Evolutionary conservation across 2,329 filamentous ascomycete species (phyloP).

Genomic region (Aspergillus carbonarius): DNA sequence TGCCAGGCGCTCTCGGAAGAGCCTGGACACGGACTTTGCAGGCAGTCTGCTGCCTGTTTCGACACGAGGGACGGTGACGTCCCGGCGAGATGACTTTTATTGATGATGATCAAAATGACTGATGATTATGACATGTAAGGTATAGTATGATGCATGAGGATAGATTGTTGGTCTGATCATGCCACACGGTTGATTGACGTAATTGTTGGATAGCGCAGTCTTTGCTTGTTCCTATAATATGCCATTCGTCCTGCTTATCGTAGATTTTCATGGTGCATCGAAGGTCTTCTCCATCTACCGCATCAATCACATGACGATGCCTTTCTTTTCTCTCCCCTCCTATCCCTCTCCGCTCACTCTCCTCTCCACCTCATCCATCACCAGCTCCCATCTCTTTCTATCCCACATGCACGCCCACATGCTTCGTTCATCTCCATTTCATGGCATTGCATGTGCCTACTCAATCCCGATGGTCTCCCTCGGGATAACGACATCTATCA

Average conservation of each 20-base stretch:
- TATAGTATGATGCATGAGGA: not conserved
- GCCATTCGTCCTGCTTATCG: no score
- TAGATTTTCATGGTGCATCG: no score
- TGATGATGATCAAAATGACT: not conserved
- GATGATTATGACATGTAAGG: not conserved
- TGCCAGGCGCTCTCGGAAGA: constrained; percentile 22
- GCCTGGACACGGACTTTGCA: constrained; percentile 26
- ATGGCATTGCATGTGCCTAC: not conserved
- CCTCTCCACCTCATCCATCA: not conserved
- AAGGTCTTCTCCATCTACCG: not conserved
- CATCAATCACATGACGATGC: not conserved
- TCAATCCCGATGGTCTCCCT: no score
- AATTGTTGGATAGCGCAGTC: not conserved
- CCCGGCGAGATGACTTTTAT: not conserved
- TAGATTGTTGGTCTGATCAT: not conserved
- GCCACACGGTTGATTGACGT: not conserved
- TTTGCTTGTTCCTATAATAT: no score
- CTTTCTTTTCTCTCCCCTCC: not conserved
- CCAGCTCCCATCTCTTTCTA: not conserved
- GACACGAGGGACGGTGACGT: constrained; percentile 16
- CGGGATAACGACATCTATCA: not conserved
- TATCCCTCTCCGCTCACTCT: not conserved
- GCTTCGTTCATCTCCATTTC: not conserved
- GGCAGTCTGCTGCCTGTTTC: constrained; percentile 29
- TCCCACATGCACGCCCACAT: not conserved